Base-by-base conservation (phyloP, 257 asterid genomes). In the Parsonsia alboflavescens region DNA sequence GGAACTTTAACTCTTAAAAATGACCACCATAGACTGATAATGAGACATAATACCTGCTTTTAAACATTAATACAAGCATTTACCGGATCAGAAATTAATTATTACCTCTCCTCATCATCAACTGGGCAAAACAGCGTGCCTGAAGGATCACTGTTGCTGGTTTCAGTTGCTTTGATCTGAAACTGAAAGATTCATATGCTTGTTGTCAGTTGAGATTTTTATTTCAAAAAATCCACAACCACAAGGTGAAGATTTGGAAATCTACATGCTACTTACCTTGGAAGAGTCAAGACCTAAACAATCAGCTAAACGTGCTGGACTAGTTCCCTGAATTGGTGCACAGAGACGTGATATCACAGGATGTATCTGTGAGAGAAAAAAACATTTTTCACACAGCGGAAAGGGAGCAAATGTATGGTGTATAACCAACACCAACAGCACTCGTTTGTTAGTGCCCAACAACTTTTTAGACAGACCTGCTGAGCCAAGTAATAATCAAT, bases 281-380 rank as follows among this genome's bases (percentile, higher is more conserved):
- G 99, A 92, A 59, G 98, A 84, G 77, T 95, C 99, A 52, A 95
- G 96, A 57, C 98, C 99, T 79, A 92, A 85, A 89, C 99, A 95
- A 72, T 92, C 99, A 83, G 99, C 99, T 89, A 95, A 86, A 81
- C 91, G 98, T 73, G 99, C 84, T 64, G 98, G 97, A 79, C 96
- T 92, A 70, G 99, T 95, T 70, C 99, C 99, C 86, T 95, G 91
- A 87, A 95, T 91, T 73, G 97, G 87, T 68, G 96, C 97, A 76
- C 98, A 95, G 62, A 95, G 90, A 59, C 99, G 97, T 42, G 97
- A 92, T 86, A 95, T 88, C 80, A 95, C 99, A 42, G 99, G 99
- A 84, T 95, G 99, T 84, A 95, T 92, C 99, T 95, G 96, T 13
- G 75, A 78, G 30, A 63, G 41, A 73, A 75, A 73, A 75, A 70